Evolutionary conservation across 2,329 filamentous ascomycete species (phyloP).

Genomic region (Plenodomus tracheiphilus): DNA sequence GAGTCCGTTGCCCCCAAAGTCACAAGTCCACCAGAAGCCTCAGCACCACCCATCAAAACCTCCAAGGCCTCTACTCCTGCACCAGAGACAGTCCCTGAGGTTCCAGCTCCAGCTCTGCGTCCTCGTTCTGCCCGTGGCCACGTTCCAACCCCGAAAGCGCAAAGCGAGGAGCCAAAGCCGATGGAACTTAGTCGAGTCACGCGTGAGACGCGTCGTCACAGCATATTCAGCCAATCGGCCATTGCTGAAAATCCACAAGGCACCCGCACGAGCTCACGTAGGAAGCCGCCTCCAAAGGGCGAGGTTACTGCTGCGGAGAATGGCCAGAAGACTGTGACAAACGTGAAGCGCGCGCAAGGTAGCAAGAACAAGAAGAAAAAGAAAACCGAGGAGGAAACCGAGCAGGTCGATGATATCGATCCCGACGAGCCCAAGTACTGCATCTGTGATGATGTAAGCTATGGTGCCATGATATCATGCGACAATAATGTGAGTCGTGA

Average conservation of each 20-base stretch:
- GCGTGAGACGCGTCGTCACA: constrained; percentile 49
- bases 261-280: constrained; percentile 54
- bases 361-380: constrained; percentile 55
- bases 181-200: constrained; percentile 41
- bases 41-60: constrained; percentile 18
- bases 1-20: constrained; percentile 37
- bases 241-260: constrained; percentile 26
- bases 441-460: constrained; percentile 77
- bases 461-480: constrained; percentile 81
- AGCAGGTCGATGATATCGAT: constrained; percentile 59
- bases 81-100: constrained; percentile 15
- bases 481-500: constrained; percentile 65
- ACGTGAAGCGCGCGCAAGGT: constrained; percentile 66
- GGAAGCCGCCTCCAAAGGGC: constrained; percentile 73
- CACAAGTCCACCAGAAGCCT: constrained; percentile 22
- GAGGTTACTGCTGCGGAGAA: constrained; percentile 66
- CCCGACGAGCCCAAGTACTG: constrained; percentile 78
- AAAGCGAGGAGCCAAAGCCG: constrained; percentile 52
- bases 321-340: constrained; percentile 66
- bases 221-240: constrained; percentile 50
- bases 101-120: constrained; percentile 21
- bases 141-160: constrained; percentile 48
- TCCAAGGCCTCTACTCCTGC: constrained; percentile 23
- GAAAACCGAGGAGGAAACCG: constrained; percentile 27
- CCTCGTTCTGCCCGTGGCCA: constrained; percentile 46